Base-by-base conservation (phyloP, 2,329 filamentous ascomycete species). In the Aspergillus brunneoviolaceus region DNA sequence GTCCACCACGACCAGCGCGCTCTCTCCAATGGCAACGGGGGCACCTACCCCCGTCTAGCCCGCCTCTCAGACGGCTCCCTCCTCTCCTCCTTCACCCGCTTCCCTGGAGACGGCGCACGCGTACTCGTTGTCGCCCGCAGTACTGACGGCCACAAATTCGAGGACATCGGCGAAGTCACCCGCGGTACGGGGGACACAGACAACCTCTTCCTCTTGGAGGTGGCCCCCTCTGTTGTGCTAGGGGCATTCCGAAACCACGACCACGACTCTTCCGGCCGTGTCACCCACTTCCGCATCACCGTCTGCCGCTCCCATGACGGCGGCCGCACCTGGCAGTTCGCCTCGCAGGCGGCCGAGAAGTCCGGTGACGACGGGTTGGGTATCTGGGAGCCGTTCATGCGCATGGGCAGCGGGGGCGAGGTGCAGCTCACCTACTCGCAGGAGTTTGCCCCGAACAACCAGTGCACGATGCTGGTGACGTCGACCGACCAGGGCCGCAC, bases 341-440 rank as follows among this genome's bases (percentile, higher is more conserved):
- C 77, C 2, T 75, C 78, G 23, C 80, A 82, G 65, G 81, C 80
- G 4, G 71, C 70, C 0, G 76, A 82, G 70, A 80, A 78, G 50
- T 48, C 63, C 1, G 68, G 76, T 0, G 69, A 71, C 4, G 39
- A 45, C 2, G 39, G 39, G 0, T 58, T 73, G 10, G 81, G 81
- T 0, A 69, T 82, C 19, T 82, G 81, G 81, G 81, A 83, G 65
- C 81, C 81, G 0, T 83, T 82, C 60, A 79, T 83, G 75, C 73
- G 80, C 1, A 60, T 78, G 14, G 74, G 74, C 14, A 63, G 66
- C 11, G 60, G 62, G 10, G 42, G 42, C 51, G 77, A 78, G 60
- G 69, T 82, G 1, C 79, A 81, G 61, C 67, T 82, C 61, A 79
- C 75, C 14, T 83, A 77, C 64, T 81, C 80, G 25, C 74, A 79